phyloP scores from a whole-genome alignment of 164 flowering plant species.

The Stephania yunnanensis region DNA sequence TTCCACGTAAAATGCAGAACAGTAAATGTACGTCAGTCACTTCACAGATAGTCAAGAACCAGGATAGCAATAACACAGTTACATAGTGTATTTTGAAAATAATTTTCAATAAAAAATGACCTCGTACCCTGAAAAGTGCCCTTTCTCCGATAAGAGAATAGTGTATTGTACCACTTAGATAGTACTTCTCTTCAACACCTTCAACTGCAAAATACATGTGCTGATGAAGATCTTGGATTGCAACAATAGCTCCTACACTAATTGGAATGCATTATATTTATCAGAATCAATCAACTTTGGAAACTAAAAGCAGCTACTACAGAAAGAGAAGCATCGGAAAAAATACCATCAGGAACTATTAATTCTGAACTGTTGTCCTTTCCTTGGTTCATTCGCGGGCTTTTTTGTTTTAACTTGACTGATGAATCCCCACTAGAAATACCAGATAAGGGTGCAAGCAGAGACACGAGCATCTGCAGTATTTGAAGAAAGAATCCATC shows the following conservation, averaged over 20 bases:
- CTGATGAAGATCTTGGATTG: constrained; percentile 81
- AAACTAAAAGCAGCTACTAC: constrained; percentile 4
- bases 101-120: constrained; percentile 7
- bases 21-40: not conserved
- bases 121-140: constrained; percentile 85
- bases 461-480: constrained; percentile 56
- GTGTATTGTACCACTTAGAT: constrained; percentile 57
- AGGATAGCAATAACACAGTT: not conserved
- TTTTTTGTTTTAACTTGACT: constrained; percentile 21
- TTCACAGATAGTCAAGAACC: not conserved
- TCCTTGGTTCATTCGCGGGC: constrained; percentile 25
- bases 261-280: constrained; percentile 8
- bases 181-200: constrained; percentile 37
- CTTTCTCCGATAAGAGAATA: constrained; percentile 83
- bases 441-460: constrained; percentile 42
- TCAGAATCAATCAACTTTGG: not conserved
- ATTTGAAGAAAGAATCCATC: constrained; percentile 13
- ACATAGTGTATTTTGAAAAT: constrained; percentile 8
- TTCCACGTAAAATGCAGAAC: no score
- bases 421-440: constrained; percentile 22
- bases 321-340: not conserved
- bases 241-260: constrained; percentile 74
- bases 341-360: constrained; percentile 62
- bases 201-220: constrained; percentile 81
- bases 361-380: constrained; percentile 27